Percentiles rank a stretch among this genome's conserved stretches.
phyloP scores from a whole-genome alignment of 2,329 filamentous ascomycete genomes.

The Xylaria sp. region DNA sequence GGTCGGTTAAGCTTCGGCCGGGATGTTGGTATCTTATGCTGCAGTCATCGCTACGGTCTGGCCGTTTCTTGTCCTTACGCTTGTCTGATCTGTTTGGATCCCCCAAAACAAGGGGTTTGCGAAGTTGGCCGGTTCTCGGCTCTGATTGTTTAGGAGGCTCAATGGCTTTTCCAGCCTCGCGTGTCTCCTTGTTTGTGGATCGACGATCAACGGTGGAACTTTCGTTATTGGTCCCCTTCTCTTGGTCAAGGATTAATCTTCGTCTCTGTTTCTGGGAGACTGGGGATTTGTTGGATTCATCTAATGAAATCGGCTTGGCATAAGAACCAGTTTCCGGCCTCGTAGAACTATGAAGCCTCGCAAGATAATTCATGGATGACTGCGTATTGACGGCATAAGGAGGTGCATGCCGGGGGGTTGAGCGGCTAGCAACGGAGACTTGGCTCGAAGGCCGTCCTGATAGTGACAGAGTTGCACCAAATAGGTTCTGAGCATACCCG shows the following conservation, averaged over 20 bases:
- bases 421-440: conserved; percentile 25
- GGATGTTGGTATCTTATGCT: neutral
- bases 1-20: neutral
- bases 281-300: neutral
- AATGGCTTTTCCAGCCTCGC: neutral
- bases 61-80: neutral
- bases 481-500: conserved; percentile 58
- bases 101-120: neutral
- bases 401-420: neutral
- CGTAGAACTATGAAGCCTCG: neutral
- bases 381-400: neutral
- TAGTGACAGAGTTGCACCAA: conserved; percentile 54
- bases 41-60: neutral
- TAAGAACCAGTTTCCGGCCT: neutral
- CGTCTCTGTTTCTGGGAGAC: neutral
- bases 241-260: neutral
- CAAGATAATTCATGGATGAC: neutral
- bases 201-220: neutral
- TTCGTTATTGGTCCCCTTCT: neutral
- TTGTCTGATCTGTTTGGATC: conserved; percentile 9
- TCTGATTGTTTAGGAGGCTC: neutral
- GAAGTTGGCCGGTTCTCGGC: neutral
- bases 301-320: neutral
- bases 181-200: conserved; percentile 5
- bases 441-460: conserved; percentile 47